Conservation (phyloP, 2,329 filamentous ascomycete genomes). For the Mycosphaerella arachidis region DNA sequence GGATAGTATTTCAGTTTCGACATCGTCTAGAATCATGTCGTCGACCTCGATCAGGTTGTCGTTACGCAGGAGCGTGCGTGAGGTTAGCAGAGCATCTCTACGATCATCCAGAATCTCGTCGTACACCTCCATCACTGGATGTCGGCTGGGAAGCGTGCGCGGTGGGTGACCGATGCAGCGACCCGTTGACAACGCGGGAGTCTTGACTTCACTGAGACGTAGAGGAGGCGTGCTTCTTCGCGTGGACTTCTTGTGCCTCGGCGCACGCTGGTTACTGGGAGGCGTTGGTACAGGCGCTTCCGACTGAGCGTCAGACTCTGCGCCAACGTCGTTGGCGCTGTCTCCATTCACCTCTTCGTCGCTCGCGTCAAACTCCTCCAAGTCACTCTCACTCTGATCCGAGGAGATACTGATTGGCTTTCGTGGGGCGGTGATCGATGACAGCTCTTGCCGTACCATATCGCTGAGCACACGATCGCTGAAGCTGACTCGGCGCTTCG, state of each 20-base stretch:
- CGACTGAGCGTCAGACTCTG: constrained; percentile 1
- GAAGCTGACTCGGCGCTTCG: constrained; percentile 16
- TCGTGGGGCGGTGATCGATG: constrained; percentile 26
- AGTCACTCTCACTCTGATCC: constrained; percentile 15
- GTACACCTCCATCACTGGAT: neutral
- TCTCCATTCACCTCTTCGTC: constrained; percentile 14
- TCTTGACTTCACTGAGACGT: neutral
- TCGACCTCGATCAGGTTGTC: constrained; percentile 23
- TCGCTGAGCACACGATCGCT: constrained; percentile 16
- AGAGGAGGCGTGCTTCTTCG: constrained; percentile 2
- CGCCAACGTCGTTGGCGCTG: constrained; percentile 2
- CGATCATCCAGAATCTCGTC: constrained; percentile 13
- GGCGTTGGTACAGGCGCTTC: neutral
- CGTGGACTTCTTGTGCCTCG: neutral
- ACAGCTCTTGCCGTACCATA: constrained; percentile 21
- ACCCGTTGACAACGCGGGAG: neutral
- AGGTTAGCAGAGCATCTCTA: neutral
- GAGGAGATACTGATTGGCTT: constrained; percentile 20
- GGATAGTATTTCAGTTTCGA: neutral
- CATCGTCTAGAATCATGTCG: constrained; percentile 21
- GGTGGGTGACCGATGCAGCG: neutral
- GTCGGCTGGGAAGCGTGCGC: neutral
- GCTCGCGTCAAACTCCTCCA: constrained; percentile 14
- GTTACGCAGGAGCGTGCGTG: constrained; percentile 3
- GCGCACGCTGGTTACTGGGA: neutral